Conservation (phyloP, 495 filamentous ascomycete genomes). For the Neurospora tetrasperma region DNA sequence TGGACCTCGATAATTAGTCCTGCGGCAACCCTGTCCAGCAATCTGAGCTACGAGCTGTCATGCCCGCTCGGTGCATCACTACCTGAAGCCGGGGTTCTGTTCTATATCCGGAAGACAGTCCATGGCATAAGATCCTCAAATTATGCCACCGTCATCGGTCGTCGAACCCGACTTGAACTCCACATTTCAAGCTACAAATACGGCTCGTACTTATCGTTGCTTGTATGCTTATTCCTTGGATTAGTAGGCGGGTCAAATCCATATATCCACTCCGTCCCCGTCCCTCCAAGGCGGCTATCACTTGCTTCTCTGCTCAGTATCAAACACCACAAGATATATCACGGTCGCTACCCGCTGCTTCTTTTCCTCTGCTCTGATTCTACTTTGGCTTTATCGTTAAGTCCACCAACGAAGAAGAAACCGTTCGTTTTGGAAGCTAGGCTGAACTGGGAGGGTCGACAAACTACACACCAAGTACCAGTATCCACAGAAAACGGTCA, state of each 20-base stretch:
- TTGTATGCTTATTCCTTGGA: constrained; percentile 36
- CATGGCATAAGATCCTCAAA: constrained; percentile 49
- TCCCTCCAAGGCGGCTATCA: constrained; percentile 6
- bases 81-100: constrained; percentile 34
- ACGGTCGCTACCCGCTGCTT: constrained; percentile 28
- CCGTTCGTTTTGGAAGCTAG: not conserved
- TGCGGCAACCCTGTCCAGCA: constrained; percentile 24
- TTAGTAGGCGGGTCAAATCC: constrained; percentile 24
- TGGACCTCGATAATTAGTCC: constrained; percentile 20
- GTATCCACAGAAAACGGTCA: constrained; percentile 3
- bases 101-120: constrained; percentile 42
- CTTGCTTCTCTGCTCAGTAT: constrained; percentile 24
- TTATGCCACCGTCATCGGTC: constrained; percentile 44
- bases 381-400: not conserved
- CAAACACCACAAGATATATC: constrained; percentile 44
- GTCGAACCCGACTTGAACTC: constrained; percentile 33
- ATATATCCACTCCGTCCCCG: constrained; percentile 32
- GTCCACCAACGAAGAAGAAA: not conserved
- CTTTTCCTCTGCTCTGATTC: not conserved
- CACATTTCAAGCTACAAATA: constrained; percentile 38
- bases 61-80: constrained; percentile 41
- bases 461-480: not conserved
- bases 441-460: not conserved
- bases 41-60: constrained; percentile 29
- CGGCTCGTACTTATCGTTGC: constrained; percentile 40